Evolutionary conservation across 1,284 basidiomycete genomes (phyloP), one percentile per base, ranked within the genome.

Genomic region (Ustilago curta): DNA sequence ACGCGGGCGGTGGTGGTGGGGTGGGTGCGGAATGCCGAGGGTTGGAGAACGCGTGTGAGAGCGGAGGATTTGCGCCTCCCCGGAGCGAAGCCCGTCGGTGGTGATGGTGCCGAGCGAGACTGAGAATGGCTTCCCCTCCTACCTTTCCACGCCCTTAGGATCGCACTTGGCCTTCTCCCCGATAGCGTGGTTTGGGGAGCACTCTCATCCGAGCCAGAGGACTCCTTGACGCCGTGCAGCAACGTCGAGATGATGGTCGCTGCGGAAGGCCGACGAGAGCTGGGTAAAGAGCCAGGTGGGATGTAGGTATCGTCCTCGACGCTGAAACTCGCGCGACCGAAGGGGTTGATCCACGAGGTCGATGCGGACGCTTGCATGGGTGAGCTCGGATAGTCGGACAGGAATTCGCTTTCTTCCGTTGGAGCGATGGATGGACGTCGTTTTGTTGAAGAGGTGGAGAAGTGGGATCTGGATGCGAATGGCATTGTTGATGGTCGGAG

Each of bases 211-310:
- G 31, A 29, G 23, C 54, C 47, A 18, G 21, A 44, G 7, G 53
- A 18, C 16, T 32, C 43, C 2, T 47, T 53, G 0, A 21, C 32
- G 3, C 25, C 44, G 35, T 60, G 58, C 8, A 70, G 29, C 1
- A 70, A 45, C 11, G 61, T 64, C 23, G 67, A 70, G 61, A 70
- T 70, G 49, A 70, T 70, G 5, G 67, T 70, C 0, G 57, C 67
- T 7, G 67, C 67, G 3, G 47, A 47, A 2, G 61, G 61, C 0
- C 67, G 35, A 1, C 67, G 35, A 16, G 67, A 70, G n/a, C 35
- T 27, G 6, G 67, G 53, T 2, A 35, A 27, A 3, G 67, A 60
- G 9, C 23, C 48, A 6, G 67, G 57, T 7, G 67, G 18, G 7
- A 60, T 32, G 39, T 70, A 64, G 12, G 47, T n/a, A 18, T 63